Base-by-base conservation (phyloP, 345 rosid genomes). In the Dovyalis caffra region DNA sequence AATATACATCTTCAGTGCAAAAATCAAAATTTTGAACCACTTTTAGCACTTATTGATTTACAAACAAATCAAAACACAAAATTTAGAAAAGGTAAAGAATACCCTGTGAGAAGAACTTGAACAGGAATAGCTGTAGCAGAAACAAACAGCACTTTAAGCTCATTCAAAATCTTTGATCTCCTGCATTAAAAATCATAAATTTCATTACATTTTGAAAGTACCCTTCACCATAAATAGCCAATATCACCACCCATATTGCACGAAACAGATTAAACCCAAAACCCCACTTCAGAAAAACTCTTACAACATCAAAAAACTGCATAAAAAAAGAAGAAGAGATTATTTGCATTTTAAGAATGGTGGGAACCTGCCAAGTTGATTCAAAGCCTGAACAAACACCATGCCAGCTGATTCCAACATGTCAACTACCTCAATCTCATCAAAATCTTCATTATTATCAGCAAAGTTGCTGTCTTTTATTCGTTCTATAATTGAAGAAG, bases 331-430 rank as follows among this genome's bases (percentile, higher is more conserved):
- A n/a, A n/a, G n/a, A n/a, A n/a, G 51, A 35, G 65, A 64, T n/a
- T n/a, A 1, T 33, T 3, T 26, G 35, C 1, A 16, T 2, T 3
- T 18, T 10, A 75, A n/a, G n/a, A n/a, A n/a, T n/a, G n/a, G n/a
- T n/a, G n/a, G n/a, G n/a, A n/a, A 86, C 97, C 96, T 86, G 78
- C 84, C 87, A 58, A 89, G 81, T 77, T 85, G 85, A 66, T 85
- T 86, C 85, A 92, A 78, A 34, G 97, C 89, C 85, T 94, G 98
- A 74, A 92, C 89, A 63, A 89, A 82, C 66, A 94, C 94, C 96
- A 92, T 89, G 10, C 93, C 97, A 72, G 89, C 84, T 38, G 96
- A 89, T 78, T 83, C 90, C 84, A 81, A 73, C 86, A 85, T 82
- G 29, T 88, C 92, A 62, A 62, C 69, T 10, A 86, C 51, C 25